These are phyloP conservation scores for Colletotrichum neosansevieriae DNA, from an alignment of 2,329 filamentous ascomycete genomes.

Conservation along the genomic window DNA sequence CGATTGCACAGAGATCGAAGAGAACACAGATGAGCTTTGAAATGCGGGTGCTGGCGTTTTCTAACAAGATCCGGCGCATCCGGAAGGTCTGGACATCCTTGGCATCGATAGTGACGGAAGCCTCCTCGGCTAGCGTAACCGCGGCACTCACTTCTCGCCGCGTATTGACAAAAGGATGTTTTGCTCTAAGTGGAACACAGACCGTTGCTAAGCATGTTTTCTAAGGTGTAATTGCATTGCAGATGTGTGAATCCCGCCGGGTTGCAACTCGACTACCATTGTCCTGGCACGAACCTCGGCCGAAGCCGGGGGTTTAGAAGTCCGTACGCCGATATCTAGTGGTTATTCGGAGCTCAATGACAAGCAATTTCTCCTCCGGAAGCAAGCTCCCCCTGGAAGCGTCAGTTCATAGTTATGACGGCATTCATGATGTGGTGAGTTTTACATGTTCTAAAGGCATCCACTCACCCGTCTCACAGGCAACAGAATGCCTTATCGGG, in stretches of 20 bases:
- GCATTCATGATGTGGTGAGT: background rate
- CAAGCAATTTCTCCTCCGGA: background rate
- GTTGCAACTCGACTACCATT: background rate
- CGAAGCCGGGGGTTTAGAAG: constrained; percentile 21
- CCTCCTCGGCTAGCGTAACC: background rate
- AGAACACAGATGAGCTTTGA: constrained; percentile 25
- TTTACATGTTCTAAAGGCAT: background rate
- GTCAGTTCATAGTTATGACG: background rate
- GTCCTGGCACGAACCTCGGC: constrained; percentile 3
- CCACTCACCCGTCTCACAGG: background rate
- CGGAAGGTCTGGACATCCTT: background rate
- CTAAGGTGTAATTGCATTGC: background rate
- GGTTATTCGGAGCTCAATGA: background rate
- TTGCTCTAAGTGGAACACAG: constrained; percentile 16
- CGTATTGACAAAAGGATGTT: constrained; percentile 1
- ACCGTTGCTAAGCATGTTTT: background rate
- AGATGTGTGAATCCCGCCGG: background rate
- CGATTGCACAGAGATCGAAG: constrained; percentile 40
- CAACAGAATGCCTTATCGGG: background rate
- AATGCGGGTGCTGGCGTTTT: background rate
- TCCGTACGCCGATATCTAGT: constrained; percentile 26
- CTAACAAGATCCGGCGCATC: constrained; percentile 23
- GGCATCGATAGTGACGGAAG: background rate
- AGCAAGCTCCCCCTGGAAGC: background rate
- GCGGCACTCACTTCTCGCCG: background rate